phyloP scores from a whole-genome alignment of 768 basidiomycete genomes.

The Sarcodon aspratus region DNA sequence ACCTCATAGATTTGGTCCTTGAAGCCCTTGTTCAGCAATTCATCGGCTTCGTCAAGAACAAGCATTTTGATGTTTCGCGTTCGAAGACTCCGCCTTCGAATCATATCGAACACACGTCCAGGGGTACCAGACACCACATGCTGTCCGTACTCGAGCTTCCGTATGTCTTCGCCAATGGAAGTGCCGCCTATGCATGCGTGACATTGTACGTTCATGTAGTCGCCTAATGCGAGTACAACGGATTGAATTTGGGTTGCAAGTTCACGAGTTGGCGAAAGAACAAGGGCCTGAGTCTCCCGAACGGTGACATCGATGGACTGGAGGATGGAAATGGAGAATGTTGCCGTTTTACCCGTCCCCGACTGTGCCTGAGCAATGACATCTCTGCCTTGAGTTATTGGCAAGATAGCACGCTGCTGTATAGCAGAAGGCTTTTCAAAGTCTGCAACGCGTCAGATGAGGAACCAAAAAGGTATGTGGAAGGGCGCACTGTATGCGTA shows the following conservation, averaged over 20 bases:
- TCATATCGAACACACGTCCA: slow-evolving; percentile 98
- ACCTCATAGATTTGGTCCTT: slow-evolving; percentile 99
- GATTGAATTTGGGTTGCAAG: slow-evolving; percentile 98
- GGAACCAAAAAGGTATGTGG: neutral
- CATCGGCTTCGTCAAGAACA: slow-evolving; percentile 90
- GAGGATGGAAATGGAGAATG: slow-evolving; percentile 95
- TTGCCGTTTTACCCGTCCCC: slow-evolving; percentile 99
- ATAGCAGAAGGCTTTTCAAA: slow-evolving; percentile 99
- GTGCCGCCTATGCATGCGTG: slow-evolving; percentile 98
- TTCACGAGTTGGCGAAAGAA: slow-evolving; percentile 97
- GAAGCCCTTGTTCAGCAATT: slow-evolving; percentile 95
- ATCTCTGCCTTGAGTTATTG: slow-evolving; percentile 91
- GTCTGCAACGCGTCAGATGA: slow-evolving; percentile 26
- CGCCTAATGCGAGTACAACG: slow-evolving; percentile 89
- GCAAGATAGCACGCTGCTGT: slow-evolving; percentile 95
- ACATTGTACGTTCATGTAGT: slow-evolving; percentile 99
- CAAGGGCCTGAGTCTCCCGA: slow-evolving; percentile 91
- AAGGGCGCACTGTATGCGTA: slow-evolving; percentile 78
- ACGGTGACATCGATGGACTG: slow-evolving; percentile 95
- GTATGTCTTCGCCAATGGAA: slow-evolving; percentile 93
- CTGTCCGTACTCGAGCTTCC: slow-evolving; percentile 94
- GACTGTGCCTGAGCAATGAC: slow-evolving; percentile 99
- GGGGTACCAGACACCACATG: slow-evolving; percentile 97
- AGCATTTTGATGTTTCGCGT: slow-evolving; percentile 99
- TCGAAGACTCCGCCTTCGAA: slow-evolving; percentile 82